Conservation (phyloP, 2,329 filamentous ascomycete genomes). For the Paraphoma sp. region DNA sequence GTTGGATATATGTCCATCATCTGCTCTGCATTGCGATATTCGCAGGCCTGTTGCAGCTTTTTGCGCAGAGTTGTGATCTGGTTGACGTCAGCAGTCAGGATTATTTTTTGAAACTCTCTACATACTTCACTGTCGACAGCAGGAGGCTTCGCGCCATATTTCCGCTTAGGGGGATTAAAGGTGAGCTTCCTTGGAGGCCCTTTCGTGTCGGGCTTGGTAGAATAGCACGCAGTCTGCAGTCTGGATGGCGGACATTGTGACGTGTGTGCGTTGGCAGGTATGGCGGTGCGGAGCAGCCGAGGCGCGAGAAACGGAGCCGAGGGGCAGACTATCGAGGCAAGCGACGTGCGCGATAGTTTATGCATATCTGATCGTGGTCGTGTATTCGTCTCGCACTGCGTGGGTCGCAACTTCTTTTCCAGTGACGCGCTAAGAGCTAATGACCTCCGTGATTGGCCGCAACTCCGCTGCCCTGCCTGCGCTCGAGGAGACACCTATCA, state of each 20-base stretch:
- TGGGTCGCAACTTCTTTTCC: conserved; percentile 12
- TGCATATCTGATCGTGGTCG: conserved; percentile 20
- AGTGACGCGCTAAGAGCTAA: conserved; percentile 13
- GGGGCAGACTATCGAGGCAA: conserved; percentile 41
- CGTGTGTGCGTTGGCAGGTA: conserved; percentile 11
- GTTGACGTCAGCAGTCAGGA: neutral
- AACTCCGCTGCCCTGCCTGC: conserved; percentile 21
- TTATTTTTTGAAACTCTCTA: neutral
- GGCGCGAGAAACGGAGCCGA: conserved; percentile 46
- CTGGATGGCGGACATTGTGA: conserved; percentile 6
- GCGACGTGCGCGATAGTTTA: conserved; percentile 28
- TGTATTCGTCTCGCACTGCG: neutral
- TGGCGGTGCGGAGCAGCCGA: conserved; percentile 29
- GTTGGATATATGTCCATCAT: conserved; percentile 38
- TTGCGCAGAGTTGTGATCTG: conserved; percentile 1
- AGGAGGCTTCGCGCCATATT: neutral
- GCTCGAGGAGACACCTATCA: conserved; percentile 39
- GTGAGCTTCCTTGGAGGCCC: neutral
- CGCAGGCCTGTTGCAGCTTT: conserved; percentile 26
- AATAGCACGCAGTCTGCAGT: conserved; percentile 16
- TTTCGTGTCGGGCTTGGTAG: conserved; percentile 16
- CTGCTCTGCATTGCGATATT: conserved; percentile 16
- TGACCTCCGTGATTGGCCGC: conserved; percentile 34
- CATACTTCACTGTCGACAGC: neutral
- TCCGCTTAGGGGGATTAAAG: neutral